Percentiles rank a stretch among this genome's conserved stretches.
These are phyloP conservation scores for Plasmodium coatneyi DNA, from an alignment of 169 alveolate species.

Conservation along the genomic window DNA sequence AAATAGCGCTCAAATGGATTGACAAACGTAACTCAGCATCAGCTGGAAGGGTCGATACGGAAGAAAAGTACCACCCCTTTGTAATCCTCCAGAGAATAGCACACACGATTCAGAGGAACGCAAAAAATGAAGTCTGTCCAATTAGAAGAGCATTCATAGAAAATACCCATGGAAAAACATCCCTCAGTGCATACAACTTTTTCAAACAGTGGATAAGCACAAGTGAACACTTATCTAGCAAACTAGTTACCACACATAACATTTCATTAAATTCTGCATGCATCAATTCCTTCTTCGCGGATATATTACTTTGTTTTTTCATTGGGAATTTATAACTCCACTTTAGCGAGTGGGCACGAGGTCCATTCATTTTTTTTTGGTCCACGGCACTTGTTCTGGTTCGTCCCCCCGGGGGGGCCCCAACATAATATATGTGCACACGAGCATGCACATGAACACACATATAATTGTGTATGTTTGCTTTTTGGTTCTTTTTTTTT, in stretches of 20 bases:
- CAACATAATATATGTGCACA: background rate
- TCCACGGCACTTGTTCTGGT: background rate
- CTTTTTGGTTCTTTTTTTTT: too few relatives aligned
- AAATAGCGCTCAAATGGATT: conserved; percentile 1
- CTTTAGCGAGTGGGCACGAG: background rate
- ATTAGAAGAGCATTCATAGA: background rate
- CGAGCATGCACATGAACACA: background rate
- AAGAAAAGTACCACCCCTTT: background rate
- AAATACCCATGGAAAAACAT: background rate
- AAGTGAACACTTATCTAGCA: conserved; percentile 34
- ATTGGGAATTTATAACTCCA: conserved; percentile 62
- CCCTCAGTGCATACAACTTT: conserved; percentile 17
- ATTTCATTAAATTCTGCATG: conserved; percentile 37
- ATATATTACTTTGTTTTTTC: conserved; percentile 73
- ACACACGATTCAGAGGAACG: background rate
- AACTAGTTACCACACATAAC: conserved; percentile 9
- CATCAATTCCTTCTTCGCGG: conserved; percentile 44
- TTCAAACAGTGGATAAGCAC: conserved; percentile 42
- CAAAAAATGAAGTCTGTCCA: background rate
- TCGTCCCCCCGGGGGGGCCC: background rate
- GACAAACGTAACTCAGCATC: conserved; percentile 1
- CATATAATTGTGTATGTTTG: background rate
- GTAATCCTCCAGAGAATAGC: conserved; percentile 7
- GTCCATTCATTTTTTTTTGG: background rate
- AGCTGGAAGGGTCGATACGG: background rate